Evolutionary conservation across 805 yeast species (phyloP), one percentile per base, ranked within the genome.

Genomic region (Barnettozyma populi): DNA sequence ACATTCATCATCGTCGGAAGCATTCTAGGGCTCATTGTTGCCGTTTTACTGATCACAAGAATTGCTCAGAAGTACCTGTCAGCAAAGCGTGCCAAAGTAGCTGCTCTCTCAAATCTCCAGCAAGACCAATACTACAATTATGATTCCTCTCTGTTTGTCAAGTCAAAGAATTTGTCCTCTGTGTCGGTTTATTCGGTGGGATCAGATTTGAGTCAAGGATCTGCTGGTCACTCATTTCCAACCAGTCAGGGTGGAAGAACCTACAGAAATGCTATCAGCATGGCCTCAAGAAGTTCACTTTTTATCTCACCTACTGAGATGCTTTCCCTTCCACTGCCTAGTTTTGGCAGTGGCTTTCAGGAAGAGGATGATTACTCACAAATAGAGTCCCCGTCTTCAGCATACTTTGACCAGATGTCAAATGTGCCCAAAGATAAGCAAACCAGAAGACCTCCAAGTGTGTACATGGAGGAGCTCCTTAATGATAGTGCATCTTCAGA

Each of bases 1-100:
- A 87, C 86, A 4, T 87, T 86, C 66, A 85, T 87, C 40, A 84
- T 84, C 0, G 81, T 86, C 50, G 96, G 94, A 2, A 72, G 81
- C 23, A 74, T 80, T 34, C 71, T 86, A 14, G 87, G 82, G 0
- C 76, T 79, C 29, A 63, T 64, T 2, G 43, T 62, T 3, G 34
- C 63, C 4, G 38, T 52, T 2, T 20, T 61, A 5, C 44, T 63
- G 3, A 52, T 71, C 52, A 41, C 57, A 5, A 42, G 62, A 7
- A 27, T 60, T 4, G 48, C 59, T 7, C 27, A 58, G n/a, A 56
- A 57, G 34, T 62, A 62, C 16, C 52, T 45, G 16, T 59, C 65
- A 13, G 56, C 60, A 14, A 63, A 61, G 44, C 54, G 55, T 16
- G 68, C 67, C 11, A 57, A 62, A 46, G 48, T 54, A 18, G 37